Conservation (phyloP, 495 filamentous ascomycete species). For the Podospora sp. region DNA sequence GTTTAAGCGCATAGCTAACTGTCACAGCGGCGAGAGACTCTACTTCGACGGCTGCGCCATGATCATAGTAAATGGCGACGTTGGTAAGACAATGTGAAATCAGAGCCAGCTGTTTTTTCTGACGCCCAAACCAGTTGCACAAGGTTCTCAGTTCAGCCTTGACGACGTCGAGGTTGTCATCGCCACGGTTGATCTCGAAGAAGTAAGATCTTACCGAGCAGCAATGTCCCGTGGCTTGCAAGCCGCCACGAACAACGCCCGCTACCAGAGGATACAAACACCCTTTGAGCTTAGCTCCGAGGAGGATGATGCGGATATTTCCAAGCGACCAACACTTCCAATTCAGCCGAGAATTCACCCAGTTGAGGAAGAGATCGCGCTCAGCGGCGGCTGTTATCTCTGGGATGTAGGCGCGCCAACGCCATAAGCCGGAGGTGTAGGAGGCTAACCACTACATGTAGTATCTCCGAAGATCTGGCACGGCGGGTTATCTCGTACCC, state of each 20-base stretch:
- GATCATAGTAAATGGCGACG: constrained; percentile 72
- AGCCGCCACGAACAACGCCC: constrained; percentile 45
- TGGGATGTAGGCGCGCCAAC: constrained; percentile 60
- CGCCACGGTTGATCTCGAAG: constrained; percentile 80
- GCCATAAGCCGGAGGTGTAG: not conserved
- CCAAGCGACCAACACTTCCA: constrained; percentile 34
- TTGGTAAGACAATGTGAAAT: constrained; percentile 19
- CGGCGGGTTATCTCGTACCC: constrained; percentile 62
- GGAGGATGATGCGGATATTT: constrained; percentile 37
- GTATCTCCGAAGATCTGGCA: constrained; percentile 68
- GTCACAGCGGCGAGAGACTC: constrained; percentile 52
- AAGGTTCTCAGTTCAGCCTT: constrained; percentile 73
- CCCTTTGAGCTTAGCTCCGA: constrained; percentile 44
- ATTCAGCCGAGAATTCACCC: constrained; percentile 55
- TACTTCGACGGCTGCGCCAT: constrained; percentile 71
- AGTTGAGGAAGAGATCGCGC: constrained; percentile 75
- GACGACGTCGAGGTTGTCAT: constrained; percentile 84
- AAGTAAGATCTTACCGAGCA: constrained; percentile 62
- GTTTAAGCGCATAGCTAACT: not conserved
- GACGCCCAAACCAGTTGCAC: constrained; percentile 67
- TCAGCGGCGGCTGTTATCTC: constrained; percentile 72
- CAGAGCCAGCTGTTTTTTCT: constrained; percentile 24
- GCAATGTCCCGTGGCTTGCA: constrained; percentile 60
- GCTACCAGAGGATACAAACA: constrained; percentile 45
- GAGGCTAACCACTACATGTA: not conserved